Evolutionary conservation across 2,329 filamentous ascomycete species (phyloP).

Genomic region (Orbilia ellipsospora): DNA sequence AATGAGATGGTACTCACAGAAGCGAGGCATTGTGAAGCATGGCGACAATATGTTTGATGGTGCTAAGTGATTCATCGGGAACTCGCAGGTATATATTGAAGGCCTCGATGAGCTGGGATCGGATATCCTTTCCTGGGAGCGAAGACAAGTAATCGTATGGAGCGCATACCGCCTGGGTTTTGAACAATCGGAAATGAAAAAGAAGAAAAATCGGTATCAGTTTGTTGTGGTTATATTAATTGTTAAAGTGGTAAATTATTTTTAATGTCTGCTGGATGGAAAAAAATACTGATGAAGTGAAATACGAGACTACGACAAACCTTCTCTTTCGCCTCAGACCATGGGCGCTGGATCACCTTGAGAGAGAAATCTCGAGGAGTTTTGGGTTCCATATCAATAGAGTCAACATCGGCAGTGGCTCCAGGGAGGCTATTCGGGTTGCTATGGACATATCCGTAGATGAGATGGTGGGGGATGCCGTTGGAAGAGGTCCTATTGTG

Average conservation of each 20-base stretch:
- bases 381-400: slow-evolving; percentile 18
- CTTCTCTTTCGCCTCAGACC: slow-evolving; percentile 60
- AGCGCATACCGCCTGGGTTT: slow-evolving; percentile 42
- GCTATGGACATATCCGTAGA: slow-evolving; percentile 35
- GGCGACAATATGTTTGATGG: slow-evolving; percentile 82
- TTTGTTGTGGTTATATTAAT: no score
- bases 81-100: slow-evolving; percentile 86
- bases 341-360: slow-evolving; percentile 40
- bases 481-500: slow-evolving; percentile 45
- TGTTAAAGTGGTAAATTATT: no score
- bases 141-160: slow-evolving; percentile 83
- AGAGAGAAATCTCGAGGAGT: slow-evolving; percentile 46
- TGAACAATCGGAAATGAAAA: not conserved
- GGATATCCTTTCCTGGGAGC: slow-evolving; percentile 86
- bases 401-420: not conserved
- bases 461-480: slow-evolving; percentile 48
- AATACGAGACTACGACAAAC: slow-evolving; percentile 49
- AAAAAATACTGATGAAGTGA: not conserved
- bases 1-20: slow-evolving; percentile 64
- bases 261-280: not conserved
- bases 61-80: slow-evolving; percentile 73
- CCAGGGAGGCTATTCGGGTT: slow-evolving; percentile 1
- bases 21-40: slow-evolving; percentile 88
- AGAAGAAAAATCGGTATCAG: not conserved
- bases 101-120: slow-evolving; percentile 79